Percentiles rank a stretch among this genome's conserved stretches.
Evolutionary conservation across 306 rosid genomes (phyloP).

Genomic region (Vigna trinervia): DNA sequence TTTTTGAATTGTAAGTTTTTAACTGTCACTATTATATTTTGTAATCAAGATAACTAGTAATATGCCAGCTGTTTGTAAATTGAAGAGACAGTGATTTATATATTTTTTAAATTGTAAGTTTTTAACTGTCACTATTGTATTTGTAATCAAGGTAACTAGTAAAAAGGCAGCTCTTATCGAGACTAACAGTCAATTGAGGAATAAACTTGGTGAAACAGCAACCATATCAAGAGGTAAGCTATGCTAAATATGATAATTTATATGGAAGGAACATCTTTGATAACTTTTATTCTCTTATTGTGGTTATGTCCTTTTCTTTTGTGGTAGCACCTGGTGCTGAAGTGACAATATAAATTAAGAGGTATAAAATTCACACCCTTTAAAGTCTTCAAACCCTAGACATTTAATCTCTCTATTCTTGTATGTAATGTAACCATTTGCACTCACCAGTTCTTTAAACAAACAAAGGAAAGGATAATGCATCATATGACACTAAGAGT

Average conservation of each 20-base stretch:
- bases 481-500: conserved; percentile 1
- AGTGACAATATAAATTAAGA: background rate
- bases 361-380: background rate
- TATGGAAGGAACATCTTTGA: conserved; percentile 2
- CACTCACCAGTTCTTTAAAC: background rate
- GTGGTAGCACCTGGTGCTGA: background rate
- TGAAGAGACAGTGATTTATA: conserved; percentile 6
- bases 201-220: conserved; percentile 72
- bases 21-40: conserved; percentile 23
- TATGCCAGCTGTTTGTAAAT: conserved; percentile 58
- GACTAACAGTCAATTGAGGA: conserved; percentile 68
- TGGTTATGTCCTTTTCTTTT: background rate
- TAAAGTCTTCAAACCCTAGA: conserved; percentile 4
- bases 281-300: conserved; percentile 28
- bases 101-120: conserved; percentile 5
- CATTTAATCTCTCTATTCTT: background rate
- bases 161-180: conserved; percentile 87
- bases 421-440: background rate
- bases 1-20: background rate
- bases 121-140: conserved; percentile 8
- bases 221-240: conserved; percentile 70
- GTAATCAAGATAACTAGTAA: conserved; percentile 78
- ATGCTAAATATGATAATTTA: conserved; percentile 28
- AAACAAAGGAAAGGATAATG: background rate
- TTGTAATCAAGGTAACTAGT: conserved; percentile 72